A percentile compares a stretch with the other conserved stretches of the same genome.
These are phyloP conservation scores for Candida fluviatilis DNA, from an alignment of 805 yeast species.

Conservation along the genomic window DNA sequence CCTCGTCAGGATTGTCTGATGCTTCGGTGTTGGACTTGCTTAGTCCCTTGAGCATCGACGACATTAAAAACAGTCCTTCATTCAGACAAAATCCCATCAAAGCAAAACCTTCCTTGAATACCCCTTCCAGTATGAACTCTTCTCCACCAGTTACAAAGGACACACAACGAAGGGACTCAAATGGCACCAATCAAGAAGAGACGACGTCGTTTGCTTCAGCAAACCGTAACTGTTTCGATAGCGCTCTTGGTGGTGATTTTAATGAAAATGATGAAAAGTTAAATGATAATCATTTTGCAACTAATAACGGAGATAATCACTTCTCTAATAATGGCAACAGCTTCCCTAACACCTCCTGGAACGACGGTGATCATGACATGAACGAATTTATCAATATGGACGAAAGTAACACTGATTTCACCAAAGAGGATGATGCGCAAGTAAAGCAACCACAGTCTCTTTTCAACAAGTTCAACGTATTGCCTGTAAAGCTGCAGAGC, in stretches of 20 bases:
- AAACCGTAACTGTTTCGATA: too few species aligned
- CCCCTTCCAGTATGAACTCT: slow-evolving; percentile 1
- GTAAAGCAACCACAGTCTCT: background rate
- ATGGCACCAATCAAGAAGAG: background rate
- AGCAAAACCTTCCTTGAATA: slow-evolving; percentile 2
- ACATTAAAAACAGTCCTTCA: slow-evolving; percentile 21
- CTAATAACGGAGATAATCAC: too few species aligned
- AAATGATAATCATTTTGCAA: too few species aligned
- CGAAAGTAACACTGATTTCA: background rate
- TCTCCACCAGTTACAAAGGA: slow-evolving; percentile 1
- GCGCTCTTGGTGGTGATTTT: background rate
- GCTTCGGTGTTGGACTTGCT: slow-evolving; percentile 31
- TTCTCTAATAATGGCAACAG: background rate
- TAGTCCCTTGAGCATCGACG: slow-evolving; percentile 39
- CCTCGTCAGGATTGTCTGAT: background rate
- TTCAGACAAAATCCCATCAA: slow-evolving; percentile 3
- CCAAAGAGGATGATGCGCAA: background rate
- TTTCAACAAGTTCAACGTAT: background rate
- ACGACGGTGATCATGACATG: slow-evolving; percentile 3
- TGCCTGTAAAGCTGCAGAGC: background rate
- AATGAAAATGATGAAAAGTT: background rate
- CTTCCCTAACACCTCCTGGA: background rate
- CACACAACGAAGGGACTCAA: background rate
- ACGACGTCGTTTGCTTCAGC: background rate
- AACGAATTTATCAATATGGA: slow-evolving; percentile 4